A percentile compares a stretch with the other conserved stretches of the same genome.
phyloP scores from a whole-genome alignment of 225 moss, liverwort and hornwort species.

The Neckera pumila region DNA sequence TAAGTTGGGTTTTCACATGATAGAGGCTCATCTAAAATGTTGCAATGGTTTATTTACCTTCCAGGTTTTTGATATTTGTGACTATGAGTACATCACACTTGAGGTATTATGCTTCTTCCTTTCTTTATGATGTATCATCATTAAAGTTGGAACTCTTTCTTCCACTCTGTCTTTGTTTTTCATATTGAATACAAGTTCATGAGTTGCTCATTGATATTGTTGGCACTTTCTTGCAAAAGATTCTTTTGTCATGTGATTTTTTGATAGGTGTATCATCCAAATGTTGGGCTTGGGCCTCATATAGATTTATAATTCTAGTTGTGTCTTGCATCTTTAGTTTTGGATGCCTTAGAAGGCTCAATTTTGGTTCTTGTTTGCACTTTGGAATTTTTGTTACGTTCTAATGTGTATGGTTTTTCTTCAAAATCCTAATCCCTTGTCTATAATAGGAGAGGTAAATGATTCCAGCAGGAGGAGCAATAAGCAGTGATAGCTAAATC shows the following conservation, averaged over 20 bases:
- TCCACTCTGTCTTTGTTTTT: not conserved
- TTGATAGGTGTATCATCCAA: accelerated
- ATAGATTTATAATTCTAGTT: not conserved
- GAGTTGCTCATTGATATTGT: not conserved
- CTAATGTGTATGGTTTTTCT: not conserved
- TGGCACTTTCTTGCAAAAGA: accelerated
- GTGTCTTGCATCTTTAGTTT: too few relatives aligned
- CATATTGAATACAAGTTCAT: not conserved
- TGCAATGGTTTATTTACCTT: too few relatives aligned
- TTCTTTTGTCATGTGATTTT: not conserved
- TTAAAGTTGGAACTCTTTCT: not conserved
- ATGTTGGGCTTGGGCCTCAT: not conserved
- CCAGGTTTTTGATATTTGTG: too few relatives aligned
- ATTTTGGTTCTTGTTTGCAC: accelerated
- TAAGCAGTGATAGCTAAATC: accelerated
- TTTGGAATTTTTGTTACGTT: not conserved
- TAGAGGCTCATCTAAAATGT: too few relatives aligned
- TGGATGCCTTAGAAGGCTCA: too few relatives aligned
- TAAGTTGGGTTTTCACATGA: too few relatives aligned
- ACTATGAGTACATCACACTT: not conserved
- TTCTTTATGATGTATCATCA: accelerated
- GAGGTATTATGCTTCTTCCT: accelerated
- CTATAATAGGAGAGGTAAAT: not conserved
- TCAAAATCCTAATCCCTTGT: not conserved
- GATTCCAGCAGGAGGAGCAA: accelerated